phyloP scores from a whole-genome alignment of 78 protist genomes.

The Polysphondylium violaceum region DNA sequence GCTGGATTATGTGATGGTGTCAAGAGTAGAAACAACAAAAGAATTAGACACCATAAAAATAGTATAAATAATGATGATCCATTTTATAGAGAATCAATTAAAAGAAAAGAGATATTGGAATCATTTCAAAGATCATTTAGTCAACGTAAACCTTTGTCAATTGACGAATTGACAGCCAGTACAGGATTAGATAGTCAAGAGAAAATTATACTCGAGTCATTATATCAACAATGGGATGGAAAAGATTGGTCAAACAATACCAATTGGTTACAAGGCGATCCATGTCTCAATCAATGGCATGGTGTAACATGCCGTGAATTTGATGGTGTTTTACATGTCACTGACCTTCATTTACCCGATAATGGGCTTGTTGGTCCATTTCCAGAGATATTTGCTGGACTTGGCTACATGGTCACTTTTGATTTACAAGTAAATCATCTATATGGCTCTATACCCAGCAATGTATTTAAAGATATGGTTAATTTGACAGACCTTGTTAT shows the following conservation, averaged over 20 bases:
- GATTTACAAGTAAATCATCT: not conserved
- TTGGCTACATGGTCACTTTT: not conserved
- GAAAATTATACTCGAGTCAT: not conserved
- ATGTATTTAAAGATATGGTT: not conserved
- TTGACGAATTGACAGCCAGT: no score
- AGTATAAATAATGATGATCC: no score
- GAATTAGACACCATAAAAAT: no score
- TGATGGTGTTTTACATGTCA: not conserved
- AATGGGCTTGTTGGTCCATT: constrained; percentile 7
- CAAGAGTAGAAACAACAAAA: no score
- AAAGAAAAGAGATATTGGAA: no score
- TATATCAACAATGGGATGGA: constrained; percentile 20
- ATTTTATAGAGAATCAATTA: no score
- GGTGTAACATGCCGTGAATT: constrained; percentile 30
- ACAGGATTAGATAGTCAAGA: not conserved
- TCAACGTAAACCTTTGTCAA: no score
- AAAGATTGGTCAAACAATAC: not conserved
- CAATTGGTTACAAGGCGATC: constrained; percentile 46
- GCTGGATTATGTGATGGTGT: no score
- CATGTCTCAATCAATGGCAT: constrained; percentile 53
- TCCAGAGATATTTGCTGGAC: not conserved
- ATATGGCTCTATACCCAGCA: not conserved
- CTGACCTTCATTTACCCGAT: not conserved
- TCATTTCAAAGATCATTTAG: no score
- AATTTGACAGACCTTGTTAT: not conserved